A percentile compares a stretch with the other conserved stretches of the same genome.
Evolutionary conservation across 2,329 filamentous ascomycete genomes (phyloP).

Genomic region (Pestalotiopsis sp.): DNA sequence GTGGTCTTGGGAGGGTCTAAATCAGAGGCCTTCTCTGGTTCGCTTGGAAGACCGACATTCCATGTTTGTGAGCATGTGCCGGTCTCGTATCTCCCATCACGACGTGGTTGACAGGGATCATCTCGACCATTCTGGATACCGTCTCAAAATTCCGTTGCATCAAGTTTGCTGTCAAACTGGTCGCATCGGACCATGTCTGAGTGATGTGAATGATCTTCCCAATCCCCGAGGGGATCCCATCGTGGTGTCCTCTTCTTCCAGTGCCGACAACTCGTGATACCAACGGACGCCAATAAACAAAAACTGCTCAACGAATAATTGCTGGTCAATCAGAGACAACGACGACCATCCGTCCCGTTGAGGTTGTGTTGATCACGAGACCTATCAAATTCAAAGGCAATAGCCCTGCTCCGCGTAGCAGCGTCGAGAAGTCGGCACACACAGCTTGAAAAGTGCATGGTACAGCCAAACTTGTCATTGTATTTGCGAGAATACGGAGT

Average conservation of each 20-base stretch:
- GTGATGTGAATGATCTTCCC: background rate
- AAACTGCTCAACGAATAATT: background rate
- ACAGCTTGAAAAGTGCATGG: background rate
- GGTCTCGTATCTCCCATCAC: background rate
- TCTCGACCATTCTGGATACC: background rate
- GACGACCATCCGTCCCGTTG: background rate
- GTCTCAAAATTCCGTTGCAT: background rate
- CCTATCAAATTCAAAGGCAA: background rate
- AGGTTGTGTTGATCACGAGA: background rate
- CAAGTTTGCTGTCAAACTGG: background rate
- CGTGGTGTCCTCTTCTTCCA: background rate
- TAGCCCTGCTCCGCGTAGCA: background rate
- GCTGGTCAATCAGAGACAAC: background rate
- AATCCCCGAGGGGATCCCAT: background rate
- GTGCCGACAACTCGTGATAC: background rate
- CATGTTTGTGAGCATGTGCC: background rate
- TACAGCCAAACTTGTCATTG: background rate
- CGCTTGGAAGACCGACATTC: background rate
- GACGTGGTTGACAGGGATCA: background rate
- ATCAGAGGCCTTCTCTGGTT: background rate
- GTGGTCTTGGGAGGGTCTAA: background rate
- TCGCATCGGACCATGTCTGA: background rate
- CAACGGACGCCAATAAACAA: background rate
- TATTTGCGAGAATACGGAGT: background rate
- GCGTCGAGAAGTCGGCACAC: background rate